phyloP scores from a whole-genome alignment of 1,284 basidiomycete genomes.

The Leucoagaricus sp. region DNA sequence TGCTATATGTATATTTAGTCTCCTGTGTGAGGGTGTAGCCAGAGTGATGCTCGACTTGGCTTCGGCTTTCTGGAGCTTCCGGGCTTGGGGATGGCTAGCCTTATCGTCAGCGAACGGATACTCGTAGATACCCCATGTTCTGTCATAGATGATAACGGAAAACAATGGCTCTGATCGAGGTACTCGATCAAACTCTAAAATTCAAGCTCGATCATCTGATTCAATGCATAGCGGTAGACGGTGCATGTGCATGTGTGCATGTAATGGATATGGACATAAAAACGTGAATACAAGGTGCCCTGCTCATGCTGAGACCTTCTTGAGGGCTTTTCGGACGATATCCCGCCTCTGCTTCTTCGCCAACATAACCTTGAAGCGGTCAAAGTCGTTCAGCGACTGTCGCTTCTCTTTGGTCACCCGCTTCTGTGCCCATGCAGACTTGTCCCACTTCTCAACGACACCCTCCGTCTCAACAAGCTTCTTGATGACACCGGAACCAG shows the following conservation, averaged over 20 bases:
- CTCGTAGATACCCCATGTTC: too few species aligned
- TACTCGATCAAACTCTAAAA: background rate
- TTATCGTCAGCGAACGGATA: too few species aligned
- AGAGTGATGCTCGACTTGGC: too few species aligned
- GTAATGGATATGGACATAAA: conserved; percentile 11
- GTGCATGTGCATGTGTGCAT: conserved; percentile 6
- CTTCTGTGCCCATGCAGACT: conserved; percentile 91
- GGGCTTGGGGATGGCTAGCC: too few species aligned
- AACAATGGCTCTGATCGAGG: too few species aligned
- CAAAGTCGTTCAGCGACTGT: conserved; percentile 87
- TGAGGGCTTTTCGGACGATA: conserved; percentile 64
- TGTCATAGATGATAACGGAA: too few species aligned
- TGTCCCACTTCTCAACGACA: conserved; percentile 79
- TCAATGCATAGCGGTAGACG: background rate
- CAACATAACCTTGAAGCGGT: conserved; percentile 79
- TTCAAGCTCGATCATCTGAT: background rate
- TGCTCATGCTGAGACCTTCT: conserved; percentile 37
- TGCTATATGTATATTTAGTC: too few species aligned
- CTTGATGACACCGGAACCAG: conserved; percentile 81
- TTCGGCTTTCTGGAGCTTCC: too few species aligned
- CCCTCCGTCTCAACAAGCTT: conserved; percentile 88
- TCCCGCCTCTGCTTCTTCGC: conserved; percentile 78
- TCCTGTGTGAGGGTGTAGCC: too few species aligned
- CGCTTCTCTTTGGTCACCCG: conserved; percentile 78
- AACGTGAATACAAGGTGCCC: conserved; percentile 10